Evolutionary conservation across 768 basidiomycete species (phyloP).

Genomic region (Amanita polypyramis): DNA sequence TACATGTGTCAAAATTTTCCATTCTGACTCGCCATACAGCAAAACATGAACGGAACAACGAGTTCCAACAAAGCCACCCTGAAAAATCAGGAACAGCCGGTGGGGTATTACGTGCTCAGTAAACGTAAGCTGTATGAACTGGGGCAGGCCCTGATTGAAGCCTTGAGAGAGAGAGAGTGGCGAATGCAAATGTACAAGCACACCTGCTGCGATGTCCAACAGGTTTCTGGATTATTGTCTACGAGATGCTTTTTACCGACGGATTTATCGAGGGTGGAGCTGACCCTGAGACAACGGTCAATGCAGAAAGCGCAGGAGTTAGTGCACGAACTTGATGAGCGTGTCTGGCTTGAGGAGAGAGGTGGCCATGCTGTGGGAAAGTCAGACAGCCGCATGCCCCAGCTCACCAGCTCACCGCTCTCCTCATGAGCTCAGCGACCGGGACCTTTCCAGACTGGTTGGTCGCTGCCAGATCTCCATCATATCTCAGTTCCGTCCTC

Average conservation of each 20-base stretch:
- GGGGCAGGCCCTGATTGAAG: conserved; percentile 56
- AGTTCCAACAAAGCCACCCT: conserved; percentile 79
- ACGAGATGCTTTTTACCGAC: conserved; percentile 60
- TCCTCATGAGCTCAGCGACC: conserved; percentile 7
- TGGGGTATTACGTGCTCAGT: conserved; percentile 40
- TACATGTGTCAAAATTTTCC: conserved; percentile 42
- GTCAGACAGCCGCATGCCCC: not conserved
- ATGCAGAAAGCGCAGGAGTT: not conserved
- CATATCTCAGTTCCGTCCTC: conserved; percentile 22
- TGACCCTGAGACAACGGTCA: conserved; percentile 41
- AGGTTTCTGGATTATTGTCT: conserved; percentile 67
- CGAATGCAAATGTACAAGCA: not conserved
- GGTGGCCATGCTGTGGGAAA: conserved; percentile 2
- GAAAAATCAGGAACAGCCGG: conserved; percentile 57
- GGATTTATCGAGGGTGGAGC: conserved; percentile 68
- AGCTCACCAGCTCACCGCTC: not conserved
- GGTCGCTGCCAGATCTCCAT: conserved; percentile 11
- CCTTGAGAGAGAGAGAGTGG: not conserved
- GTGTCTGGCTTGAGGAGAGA: conserved; percentile 33
- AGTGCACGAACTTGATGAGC: conserved; percentile 37
- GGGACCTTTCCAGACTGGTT: conserved; percentile 23
- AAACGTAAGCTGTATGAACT: conserved; percentile 63
- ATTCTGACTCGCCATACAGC: conserved; percentile 21
- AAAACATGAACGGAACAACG: conserved; percentile 37
- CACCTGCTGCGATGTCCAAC: conserved; percentile 80